Evolutionary conservation across 257 asterid genomes (phyloP), one percentile per base, ranked within the genome.

Genomic region (Oldenlandia corymbosa): DNA sequence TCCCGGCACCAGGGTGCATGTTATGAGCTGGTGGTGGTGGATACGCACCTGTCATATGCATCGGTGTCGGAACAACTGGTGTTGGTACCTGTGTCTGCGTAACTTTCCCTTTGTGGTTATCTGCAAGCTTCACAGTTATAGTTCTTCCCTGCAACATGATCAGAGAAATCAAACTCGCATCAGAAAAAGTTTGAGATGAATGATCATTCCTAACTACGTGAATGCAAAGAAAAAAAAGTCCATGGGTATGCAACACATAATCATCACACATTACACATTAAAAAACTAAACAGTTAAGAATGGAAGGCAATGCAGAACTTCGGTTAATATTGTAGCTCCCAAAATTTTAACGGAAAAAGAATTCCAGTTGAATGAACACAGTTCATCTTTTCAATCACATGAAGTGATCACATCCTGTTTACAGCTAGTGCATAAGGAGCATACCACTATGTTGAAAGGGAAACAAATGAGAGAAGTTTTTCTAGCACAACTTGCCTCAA

Each of bases 61-160:
- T 63, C 1, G 91, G 81, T 18, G 66, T 66, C 32, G 85, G 87
- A 68, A 72, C 80, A 65, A 72, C 46, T 2, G 91, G 59, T 37
- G 85, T 58, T 2, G 81, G 83, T 50, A 75, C 5, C 78, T 79
- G 95, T 18, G 79, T 36, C 69, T 80, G 88, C 24, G 72, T 26
- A 20, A 65, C 73, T 73, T 77, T 90, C 54, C 84, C 84, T 80
- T 83, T 90, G 84, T 75, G 66, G 63, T 85, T 90, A 76, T 87
- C 97, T 30, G 97, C 97, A 64, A 87, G 88, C 84, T 90, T 90
- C 73, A 87, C 95, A 2, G 88, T 81, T 53, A 90, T 67, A 55
- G 79, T 81, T 80, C 95, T 82, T 56, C 95, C 97, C 94, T 87
- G 88, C 65, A 71, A 67, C 62, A 47, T 60, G 30, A 27, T 56